phyloP scores from a whole-genome alignment of 208 protist genomes.

The Leishmania turanica region DNA sequence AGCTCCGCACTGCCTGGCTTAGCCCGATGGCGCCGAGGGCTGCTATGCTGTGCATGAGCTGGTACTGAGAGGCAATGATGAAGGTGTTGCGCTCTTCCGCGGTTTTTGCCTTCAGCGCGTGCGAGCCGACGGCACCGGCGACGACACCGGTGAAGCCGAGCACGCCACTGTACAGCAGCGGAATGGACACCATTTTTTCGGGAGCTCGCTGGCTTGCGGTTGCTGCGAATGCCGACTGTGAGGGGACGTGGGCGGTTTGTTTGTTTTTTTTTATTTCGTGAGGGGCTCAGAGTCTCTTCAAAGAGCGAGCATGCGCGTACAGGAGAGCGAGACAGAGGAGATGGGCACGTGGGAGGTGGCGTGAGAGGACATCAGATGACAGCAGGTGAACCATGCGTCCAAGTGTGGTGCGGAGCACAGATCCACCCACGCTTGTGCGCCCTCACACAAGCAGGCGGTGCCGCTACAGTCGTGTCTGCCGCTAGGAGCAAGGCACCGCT shows the following conservation, averaged over 20 bases:
- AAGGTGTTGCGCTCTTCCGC: slow-evolving; percentile 37
- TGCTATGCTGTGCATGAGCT: slow-evolving; percentile 56
- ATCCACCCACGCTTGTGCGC: not conserved
- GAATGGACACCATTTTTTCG: slow-evolving; percentile 15
- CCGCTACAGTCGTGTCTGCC: not conserved
- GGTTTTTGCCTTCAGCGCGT: slow-evolving; percentile 33
- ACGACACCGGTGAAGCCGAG: slow-evolving; percentile 42
- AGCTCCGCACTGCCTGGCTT: slow-evolving; percentile 6
- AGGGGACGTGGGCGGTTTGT: not conserved
- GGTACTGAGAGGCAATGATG: slow-evolving; percentile 36
- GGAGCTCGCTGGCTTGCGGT: not conserved
- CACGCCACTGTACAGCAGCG: slow-evolving; percentile 32
- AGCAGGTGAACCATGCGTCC: not conserved
- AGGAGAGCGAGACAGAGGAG: not conserved
- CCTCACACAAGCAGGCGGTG: not conserved
- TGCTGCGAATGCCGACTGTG: not conserved
- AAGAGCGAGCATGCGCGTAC: not conserved
- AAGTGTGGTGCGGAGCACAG: not conserved
- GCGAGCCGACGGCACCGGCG: slow-evolving; percentile 40
- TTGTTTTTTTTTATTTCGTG: too few relatives aligned
- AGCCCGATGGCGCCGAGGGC: slow-evolving; percentile 31
- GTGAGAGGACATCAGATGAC: not conserved
- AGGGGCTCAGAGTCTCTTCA: not conserved
- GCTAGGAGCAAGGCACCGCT: not conserved
- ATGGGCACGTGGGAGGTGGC: not conserved